phyloP scores from a whole-genome alignment of 2,329 filamentous ascomycete genomes.

The Calonectria pauciramosa region DNA sequence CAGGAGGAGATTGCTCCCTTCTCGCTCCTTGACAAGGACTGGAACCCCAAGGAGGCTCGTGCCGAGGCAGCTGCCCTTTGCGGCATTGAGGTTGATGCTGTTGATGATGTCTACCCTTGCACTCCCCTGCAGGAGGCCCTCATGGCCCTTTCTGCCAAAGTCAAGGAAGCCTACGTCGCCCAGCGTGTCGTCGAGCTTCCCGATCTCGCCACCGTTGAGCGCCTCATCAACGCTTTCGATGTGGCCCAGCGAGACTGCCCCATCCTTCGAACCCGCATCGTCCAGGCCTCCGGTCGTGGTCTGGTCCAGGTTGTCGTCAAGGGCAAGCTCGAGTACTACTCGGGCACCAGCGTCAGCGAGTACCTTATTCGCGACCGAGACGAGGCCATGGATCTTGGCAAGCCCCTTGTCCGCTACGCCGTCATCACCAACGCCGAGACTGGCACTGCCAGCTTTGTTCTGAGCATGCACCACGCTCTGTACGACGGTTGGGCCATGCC shows the following conservation, averaged over 20 bases:
- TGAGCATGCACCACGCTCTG: slow-evolving; percentile 68
- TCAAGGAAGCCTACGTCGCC: slow-evolving; percentile 66
- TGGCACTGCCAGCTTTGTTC: slow-evolving; percentile 59
- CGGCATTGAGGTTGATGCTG: slow-evolving; percentile 46
- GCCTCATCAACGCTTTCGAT: slow-evolving; percentile 60
- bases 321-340: slow-evolving; percentile 53
- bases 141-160: slow-evolving; percentile 65
- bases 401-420: slow-evolving; percentile 61
- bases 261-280: slow-evolving; percentile 64
- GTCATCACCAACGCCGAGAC: slow-evolving; percentile 52
- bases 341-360: slow-evolving; percentile 51
- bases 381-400: slow-evolving; percentile 59
- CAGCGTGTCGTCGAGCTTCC: slow-evolving; percentile 60
- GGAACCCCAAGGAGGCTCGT: slow-evolving; percentile 51
- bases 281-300: slow-evolving; percentile 59
- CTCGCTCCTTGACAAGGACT: slow-evolving; percentile 54
- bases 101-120: slow-evolving; percentile 69
- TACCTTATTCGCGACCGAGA: slow-evolving; percentile 58
- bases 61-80: slow-evolving; percentile 58
- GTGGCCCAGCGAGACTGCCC: slow-evolving; percentile 52
- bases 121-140: slow-evolving; percentile 68
- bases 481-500: slow-evolving; percentile 72
- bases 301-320: slow-evolving; percentile 63
- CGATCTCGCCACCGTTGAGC: slow-evolving; percentile 51
- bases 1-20: slow-evolving; percentile 52